These are phyloP conservation scores for Plasmodium gaboni DNA, from an alignment of 169 alveolate species.

Conservation along the genomic window DNA sequence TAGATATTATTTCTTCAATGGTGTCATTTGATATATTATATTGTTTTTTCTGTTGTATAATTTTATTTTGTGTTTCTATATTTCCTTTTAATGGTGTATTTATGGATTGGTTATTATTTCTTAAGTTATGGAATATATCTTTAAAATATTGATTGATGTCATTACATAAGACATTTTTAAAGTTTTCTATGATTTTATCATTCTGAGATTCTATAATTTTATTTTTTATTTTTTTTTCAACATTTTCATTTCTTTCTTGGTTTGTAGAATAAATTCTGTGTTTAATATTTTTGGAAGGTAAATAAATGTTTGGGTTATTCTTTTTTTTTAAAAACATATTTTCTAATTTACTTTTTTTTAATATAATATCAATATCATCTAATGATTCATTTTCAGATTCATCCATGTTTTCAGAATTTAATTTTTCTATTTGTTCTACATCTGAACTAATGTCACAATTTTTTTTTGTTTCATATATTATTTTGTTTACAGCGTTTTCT, in stretches of 20 bases:
- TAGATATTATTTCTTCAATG: too few species aligned
- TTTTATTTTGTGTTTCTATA: not conserved
- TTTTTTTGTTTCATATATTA: conserved; percentile 41
- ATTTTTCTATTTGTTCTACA: conserved; percentile 61
- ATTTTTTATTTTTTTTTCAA: conserved; percentile 2
- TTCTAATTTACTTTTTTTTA: conserved; percentile 41
- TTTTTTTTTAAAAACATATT: conserved; percentile 54
- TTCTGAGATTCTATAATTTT: not conserved
- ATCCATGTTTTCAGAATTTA: conserved; percentile 6
- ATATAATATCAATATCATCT: conserved; percentile 69
- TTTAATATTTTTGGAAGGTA: conserved; percentile 36
- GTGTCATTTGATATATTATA: not conserved
- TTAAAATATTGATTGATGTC: conserved; percentile 54
- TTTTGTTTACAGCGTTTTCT: conserved; percentile 52
- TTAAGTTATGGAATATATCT: conserved; percentile 24
- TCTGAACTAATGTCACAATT: conserved; percentile 34
- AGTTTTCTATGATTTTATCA: conserved; percentile 49
- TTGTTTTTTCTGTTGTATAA: not conserved
- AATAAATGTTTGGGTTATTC: not conserved
- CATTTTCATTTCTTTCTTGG: conserved; percentile 6
- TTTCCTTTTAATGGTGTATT: too few species aligned
- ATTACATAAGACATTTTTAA: conserved; percentile 56
- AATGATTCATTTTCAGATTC: not conserved
- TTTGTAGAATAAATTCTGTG: conserved; percentile 54
- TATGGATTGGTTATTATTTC: not conserved